A percentile compares a stretch with the other conserved stretches of the same genome.
Evolutionary conservation across 1,139 yeast genomes (phyloP).

Genomic region (Sugiyamaella paludigena): DNA sequence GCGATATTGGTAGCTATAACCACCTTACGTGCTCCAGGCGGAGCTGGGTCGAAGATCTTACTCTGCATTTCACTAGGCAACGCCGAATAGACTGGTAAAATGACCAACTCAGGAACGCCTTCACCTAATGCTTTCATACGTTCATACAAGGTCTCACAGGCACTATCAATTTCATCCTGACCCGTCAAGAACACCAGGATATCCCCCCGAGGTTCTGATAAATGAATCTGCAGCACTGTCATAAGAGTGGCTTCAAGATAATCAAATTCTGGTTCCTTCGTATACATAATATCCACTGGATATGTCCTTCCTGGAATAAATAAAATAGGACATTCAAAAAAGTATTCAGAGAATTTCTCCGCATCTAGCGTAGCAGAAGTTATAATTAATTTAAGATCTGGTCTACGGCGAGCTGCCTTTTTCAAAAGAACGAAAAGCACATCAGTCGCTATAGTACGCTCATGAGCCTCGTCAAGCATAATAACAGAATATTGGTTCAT

Average conservation of each 20-base stretch:
- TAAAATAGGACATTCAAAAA: conserved; percentile 74
- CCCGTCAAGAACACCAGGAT: conserved; percentile 84
- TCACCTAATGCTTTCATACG: conserved; percentile 66
- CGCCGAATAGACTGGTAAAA: conserved; percentile 85
- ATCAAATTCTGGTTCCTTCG: conserved; percentile 80
- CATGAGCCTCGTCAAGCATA: conserved; percentile 95
- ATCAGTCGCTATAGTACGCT: conserved; percentile 91
- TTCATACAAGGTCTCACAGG: conserved; percentile 71
- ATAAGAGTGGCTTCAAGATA: conserved; percentile 79
- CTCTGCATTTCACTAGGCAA: conserved; percentile 74
- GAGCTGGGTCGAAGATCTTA: conserved; percentile 71
- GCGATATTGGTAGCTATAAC: conserved; percentile 80
- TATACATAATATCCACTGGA: conserved; percentile 79
- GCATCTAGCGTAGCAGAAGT: conserved; percentile 95
- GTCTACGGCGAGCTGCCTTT: conserved; percentile 59
- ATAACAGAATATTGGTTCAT: conserved; percentile 76
- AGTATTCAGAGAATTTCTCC: conserved; percentile 73
- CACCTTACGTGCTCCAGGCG: conserved; percentile 66
- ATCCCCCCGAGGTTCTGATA: conserved; percentile 76
- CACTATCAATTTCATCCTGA: conserved; percentile 89
- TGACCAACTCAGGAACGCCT: conserved; percentile 60
- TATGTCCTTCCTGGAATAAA: conserved; percentile 85
- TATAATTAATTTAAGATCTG: conserved; percentile 72
- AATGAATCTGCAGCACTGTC: conserved; percentile 77
- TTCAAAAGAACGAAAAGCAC: conserved; percentile 82